Conservation (phyloP, 2,329 filamentous ascomycete genomes). For the Coniella vitis region DNA sequence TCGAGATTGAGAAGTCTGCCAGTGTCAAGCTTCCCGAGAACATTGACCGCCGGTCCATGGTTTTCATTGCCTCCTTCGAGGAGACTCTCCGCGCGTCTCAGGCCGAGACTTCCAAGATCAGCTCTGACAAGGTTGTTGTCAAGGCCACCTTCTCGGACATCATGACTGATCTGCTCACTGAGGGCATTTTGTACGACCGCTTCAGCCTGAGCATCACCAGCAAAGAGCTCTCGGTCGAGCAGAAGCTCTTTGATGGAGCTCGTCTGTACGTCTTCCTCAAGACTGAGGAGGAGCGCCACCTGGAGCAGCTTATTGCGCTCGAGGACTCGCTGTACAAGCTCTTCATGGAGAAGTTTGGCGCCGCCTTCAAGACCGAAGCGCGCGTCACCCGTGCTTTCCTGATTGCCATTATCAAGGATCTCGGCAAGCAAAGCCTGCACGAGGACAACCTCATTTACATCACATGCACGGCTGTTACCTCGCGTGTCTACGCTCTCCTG, state of each 20-base stretch:
- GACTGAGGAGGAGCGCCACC: conserved; percentile 14
- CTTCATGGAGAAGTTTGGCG: conserved; percentile 15
- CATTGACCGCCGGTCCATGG: conserved; percentile 16
- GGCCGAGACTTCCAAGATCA: conserved; percentile 9
- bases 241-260: conserved; percentile 16
- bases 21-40: conserved; percentile 12
- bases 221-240: conserved; percentile 14
- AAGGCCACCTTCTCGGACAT: conserved; percentile 17
- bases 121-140: conserved; percentile 10
- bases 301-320: conserved; percentile 14
- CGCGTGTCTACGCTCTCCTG: conserved; percentile 13
- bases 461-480: conserved; percentile 12
- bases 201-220: conserved; percentile 15
- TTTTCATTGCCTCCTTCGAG: conserved; percentile 16
- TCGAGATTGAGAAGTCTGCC: conserved; percentile 10
- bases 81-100: conserved; percentile 12
- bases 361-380: conserved; percentile 14
- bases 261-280: conserved; percentile 16
- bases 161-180: conserved; percentile 16
- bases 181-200: conserved; percentile 16
- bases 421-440: conserved; percentile 14
- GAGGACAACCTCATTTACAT: conserved; percentile 15
- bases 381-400: conserved; percentile 14
- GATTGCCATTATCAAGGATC: conserved; percentile 15
- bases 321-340: conserved; percentile 16